Conservation (phyloP, 331 rosid genomes). For the Spiraea crenata region DNA sequence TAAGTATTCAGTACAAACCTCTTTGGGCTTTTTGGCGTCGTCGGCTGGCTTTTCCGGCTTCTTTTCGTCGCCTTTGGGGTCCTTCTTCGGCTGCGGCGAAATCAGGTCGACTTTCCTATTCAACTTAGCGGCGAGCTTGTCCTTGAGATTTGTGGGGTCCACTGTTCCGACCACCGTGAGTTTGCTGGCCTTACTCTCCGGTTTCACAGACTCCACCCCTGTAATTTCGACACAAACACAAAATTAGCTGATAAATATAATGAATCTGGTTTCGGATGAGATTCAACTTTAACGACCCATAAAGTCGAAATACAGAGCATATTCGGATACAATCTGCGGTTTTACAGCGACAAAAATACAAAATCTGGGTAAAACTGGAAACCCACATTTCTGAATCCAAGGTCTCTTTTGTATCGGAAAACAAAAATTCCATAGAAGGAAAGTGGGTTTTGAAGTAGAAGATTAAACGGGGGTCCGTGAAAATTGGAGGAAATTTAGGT, state of each 20-base stretch:
- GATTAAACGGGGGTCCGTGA: too few relatives aligned
- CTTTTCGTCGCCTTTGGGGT: conserved; percentile 34
- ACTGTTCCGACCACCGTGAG: conserved; percentile 63
- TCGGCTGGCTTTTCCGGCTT: conserved; percentile 39
- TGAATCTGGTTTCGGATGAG: conserved; percentile 1
- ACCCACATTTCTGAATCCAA: too few relatives aligned
- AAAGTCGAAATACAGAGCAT: not conserved
- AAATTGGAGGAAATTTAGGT: too few relatives aligned
- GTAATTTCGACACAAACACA: not conserved
- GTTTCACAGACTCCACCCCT: conserved; percentile 57
- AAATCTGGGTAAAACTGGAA: too few relatives aligned
- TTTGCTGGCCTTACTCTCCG: conserved; percentile 53
- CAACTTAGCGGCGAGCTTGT: conserved; percentile 47
- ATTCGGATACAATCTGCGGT: not conserved
- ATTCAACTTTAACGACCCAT: not conserved
- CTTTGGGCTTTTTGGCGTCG: conserved; percentile 53
- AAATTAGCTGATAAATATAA: too few relatives aligned
- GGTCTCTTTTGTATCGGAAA: too few relatives aligned
- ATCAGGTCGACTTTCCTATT: conserved; percentile 71
- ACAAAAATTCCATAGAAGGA: too few relatives aligned
- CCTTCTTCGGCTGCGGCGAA: conserved; percentile 55
- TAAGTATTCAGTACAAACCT: conserved; percentile 33
- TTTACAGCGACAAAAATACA: too few relatives aligned
- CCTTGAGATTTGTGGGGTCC: conserved; percentile 60
- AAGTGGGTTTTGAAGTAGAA: too few relatives aligned